These are phyloP conservation scores for Auriculariales sp. DNA, from an alignment of 768 basidiomycete genomes.

Conservation along the genomic window DNA sequence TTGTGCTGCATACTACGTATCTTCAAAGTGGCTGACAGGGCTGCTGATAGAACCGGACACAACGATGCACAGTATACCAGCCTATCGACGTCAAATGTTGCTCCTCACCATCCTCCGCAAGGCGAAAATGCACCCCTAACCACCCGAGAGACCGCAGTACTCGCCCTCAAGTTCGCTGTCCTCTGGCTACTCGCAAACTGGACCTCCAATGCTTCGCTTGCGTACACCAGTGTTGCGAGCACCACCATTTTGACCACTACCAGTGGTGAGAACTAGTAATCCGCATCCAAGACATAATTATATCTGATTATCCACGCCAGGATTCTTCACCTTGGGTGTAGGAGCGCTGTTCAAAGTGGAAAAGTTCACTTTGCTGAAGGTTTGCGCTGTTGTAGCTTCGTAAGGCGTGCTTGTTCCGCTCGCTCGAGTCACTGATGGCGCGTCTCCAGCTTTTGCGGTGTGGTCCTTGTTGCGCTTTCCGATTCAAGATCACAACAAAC, in stretches of 20 bases:
- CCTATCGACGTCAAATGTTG: not conserved
- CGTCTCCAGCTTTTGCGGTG: slow-evolving; percentile 57
- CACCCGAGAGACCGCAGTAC: slow-evolving; percentile 51
- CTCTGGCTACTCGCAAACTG: slow-evolving; percentile 95
- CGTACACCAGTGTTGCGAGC: slow-evolving; percentile 87
- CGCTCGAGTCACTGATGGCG: not conserved
- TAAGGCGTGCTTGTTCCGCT: slow-evolving; percentile 17
- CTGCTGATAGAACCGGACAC: not conserved
- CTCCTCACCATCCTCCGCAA: not conserved
- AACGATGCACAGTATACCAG: not conserved
- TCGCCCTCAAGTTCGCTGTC: slow-evolving; percentile 72
- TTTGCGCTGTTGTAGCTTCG: slow-evolving; percentile 69
- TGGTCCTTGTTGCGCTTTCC: slow-evolving; percentile 77
- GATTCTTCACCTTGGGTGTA: slow-evolving; percentile 83
- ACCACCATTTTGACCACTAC: slow-evolving; percentile 79
- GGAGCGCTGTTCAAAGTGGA: slow-evolving; percentile 79
- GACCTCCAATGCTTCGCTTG: slow-evolving; percentile 70
- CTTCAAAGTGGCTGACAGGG: too few relatives aligned
- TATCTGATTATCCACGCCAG: slow-evolving; percentile 23
- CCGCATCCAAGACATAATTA: not conserved
- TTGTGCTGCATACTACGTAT: too few relatives aligned
- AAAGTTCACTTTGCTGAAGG: slow-evolving; percentile 52
- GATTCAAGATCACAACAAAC: slow-evolving; percentile 34
- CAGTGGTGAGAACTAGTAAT: slow-evolving; percentile 48
- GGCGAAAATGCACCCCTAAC: slow-evolving; percentile 31